phyloP scores from a whole-genome alignment of 202 grass and related monocot genomes.

The Setaria viridis region DNA sequence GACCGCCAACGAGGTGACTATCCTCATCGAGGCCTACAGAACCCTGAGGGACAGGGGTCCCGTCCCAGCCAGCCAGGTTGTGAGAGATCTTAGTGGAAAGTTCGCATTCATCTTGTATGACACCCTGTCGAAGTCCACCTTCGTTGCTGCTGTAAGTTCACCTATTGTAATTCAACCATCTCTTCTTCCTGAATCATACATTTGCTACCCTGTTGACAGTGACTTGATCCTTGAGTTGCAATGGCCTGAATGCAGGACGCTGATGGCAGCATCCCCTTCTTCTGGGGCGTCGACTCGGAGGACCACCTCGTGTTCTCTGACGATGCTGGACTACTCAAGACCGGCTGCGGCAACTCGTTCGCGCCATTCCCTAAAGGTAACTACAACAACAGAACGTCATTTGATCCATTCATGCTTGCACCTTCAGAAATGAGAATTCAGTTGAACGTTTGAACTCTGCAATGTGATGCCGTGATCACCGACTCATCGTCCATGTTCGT shows the following conservation, averaged over 20 bases:
- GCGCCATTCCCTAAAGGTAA: conserved; percentile 88
- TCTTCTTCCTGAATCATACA: conserved; percentile 1
- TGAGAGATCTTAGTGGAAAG: conserved; percentile 83
- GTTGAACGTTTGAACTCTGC: background rate
- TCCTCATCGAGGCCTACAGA: conserved; percentile 88
- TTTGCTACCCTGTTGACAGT: background rate
- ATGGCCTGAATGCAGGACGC: conserved; percentile 53
- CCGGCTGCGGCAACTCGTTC: conserved; percentile 73
- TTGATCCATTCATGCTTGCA: background rate
- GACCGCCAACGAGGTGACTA: conserved; percentile 82
- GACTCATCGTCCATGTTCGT: background rate
- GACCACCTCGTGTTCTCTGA: conserved; percentile 74
- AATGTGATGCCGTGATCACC: background rate
- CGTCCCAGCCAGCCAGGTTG: conserved; percentile 72
- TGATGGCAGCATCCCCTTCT: conserved; percentile 81
- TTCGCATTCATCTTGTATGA: conserved; percentile 82
- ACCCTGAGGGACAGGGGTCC: conserved; percentile 86
- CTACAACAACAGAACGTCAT: background rate
- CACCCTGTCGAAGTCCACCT: conserved; percentile 70
- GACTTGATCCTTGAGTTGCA: background rate
- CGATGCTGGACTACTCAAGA: conserved; percentile 67
- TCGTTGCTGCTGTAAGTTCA: conserved; percentile 77
- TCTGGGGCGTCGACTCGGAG: conserved; percentile 78
- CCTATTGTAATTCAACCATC: background rate
- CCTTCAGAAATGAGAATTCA: background rate